phyloP scores from a whole-genome alignment of 129 eudicot genomes.

The Pseudognaphalium luteoalbum region DNA sequence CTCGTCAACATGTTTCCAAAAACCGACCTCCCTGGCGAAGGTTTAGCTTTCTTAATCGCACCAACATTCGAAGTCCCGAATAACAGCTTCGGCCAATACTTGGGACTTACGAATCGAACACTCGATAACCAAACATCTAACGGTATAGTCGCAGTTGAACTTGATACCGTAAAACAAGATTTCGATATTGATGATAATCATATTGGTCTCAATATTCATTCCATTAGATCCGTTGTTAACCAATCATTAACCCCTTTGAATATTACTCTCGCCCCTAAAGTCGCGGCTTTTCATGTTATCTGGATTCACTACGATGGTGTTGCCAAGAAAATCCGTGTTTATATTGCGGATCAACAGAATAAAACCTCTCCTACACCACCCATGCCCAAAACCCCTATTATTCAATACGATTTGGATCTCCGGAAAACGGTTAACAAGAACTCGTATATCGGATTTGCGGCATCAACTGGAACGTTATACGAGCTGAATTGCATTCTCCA shows the following conservation, averaged over 20 bases:
- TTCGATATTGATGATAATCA: constrained; percentile 73
- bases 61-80: constrained; percentile 40
- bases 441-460: constrained; percentile 81
- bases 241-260: constrained; percentile 24
- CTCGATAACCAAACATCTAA: constrained; percentile 45
- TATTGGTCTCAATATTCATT: constrained; percentile 55
- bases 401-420: constrained; percentile 47
- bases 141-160: constrained; percentile 66
- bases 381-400: constrained; percentile 50
- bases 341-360: constrained; percentile 41
- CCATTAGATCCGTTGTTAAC: constrained; percentile 40
- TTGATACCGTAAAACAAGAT: constrained; percentile 60
- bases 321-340: constrained; percentile 46
- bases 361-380: constrained; percentile 36
- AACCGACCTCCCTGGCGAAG: constrained; percentile 52
- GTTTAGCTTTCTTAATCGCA: constrained; percentile 61
- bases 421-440: constrained; percentile 24
- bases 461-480: constrained; percentile 54
- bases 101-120: constrained; percentile 65
- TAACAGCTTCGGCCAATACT: constrained; percentile 54
- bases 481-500: constrained; percentile 64
- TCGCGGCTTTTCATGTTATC: constrained; percentile 44
- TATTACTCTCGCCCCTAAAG: constrained; percentile 38
- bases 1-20: constrained; percentile 46
- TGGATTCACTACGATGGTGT: constrained; percentile 72